Conservation (phyloP, 306 rosid species). For the Sphenostylis stenocarpa region DNA sequence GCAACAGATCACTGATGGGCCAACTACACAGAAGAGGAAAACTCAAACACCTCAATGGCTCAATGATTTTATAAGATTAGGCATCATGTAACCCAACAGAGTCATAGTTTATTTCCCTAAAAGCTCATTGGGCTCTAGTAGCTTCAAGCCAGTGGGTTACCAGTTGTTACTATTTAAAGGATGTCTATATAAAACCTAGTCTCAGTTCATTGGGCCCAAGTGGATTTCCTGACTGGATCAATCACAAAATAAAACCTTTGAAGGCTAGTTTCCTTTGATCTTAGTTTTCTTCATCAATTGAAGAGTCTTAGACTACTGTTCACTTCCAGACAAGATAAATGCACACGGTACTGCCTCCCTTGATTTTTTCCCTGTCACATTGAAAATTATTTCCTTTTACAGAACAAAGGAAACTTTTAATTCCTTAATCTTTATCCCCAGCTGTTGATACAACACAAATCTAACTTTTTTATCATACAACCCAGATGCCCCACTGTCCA, state of each 20-base stretch:
- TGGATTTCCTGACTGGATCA: not conserved
- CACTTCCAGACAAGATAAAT: not conserved
- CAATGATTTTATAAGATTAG: no score
- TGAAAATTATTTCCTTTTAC: not conserved
- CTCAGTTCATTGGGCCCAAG: no score
- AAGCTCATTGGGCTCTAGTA: no score
- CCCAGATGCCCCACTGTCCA: not conserved
- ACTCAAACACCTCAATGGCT: no score
- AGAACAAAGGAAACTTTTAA: not conserved
- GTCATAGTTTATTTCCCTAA: no score
- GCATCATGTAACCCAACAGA: no score
- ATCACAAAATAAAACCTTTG: not conserved
- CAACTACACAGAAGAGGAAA: no score
- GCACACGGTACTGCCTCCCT: not conserved
- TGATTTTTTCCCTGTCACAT: not conserved
- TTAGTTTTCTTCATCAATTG: not conserved
- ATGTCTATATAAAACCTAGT: no score
- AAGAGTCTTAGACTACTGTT: not conserved
- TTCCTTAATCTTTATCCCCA: not conserved
- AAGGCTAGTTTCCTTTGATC: conserved; percentile 1
- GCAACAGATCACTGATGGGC: no score
- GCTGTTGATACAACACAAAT: not conserved
- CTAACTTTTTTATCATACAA: not conserved
- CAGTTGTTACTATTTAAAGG: not conserved
- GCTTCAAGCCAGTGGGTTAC: no score